Evolutionary conservation across 2,329 filamentous ascomycete genomes (phyloP).

Genomic region (Ilyonectria mors-panacis): DNA sequence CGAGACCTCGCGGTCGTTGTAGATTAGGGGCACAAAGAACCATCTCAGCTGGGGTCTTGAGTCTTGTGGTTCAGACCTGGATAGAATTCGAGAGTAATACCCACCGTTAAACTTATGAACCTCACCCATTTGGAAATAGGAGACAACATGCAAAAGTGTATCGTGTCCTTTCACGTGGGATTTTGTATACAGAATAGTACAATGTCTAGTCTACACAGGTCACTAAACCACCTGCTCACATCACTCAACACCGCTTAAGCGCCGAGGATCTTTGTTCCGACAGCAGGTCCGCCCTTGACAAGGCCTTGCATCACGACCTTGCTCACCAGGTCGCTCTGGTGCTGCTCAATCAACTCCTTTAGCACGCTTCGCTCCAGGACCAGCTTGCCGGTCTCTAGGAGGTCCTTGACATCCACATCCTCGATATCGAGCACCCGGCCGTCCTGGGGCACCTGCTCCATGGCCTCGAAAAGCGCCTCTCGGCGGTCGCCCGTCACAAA

Average conservation of each 20-base stretch:
- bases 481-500: slow-evolving; percentile 78
- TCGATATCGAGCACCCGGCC: slow-evolving; percentile 78
- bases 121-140: background rate
- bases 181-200: slow-evolving; percentile 51
- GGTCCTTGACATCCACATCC: slow-evolving; percentile 96
- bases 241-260: slow-evolving; percentile 28
- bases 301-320: slow-evolving; percentile 62
- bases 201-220: slow-evolving; percentile 46
- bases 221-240: background rate
- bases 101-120: slow-evolving; percentile 5
- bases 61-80: slow-evolving; percentile 7
- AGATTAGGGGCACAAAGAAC: slow-evolving; percentile 31
- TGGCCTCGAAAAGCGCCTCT: slow-evolving; percentile 75
- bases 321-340: slow-evolving; percentile 76
- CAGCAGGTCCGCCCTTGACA: slow-evolving; percentile 50
- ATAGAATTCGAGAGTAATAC: slow-evolving; percentile 33
- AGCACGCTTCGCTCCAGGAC: slow-evolving; percentile 89
- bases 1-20: slow-evolving; percentile 26
- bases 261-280: slow-evolving; percentile 58
- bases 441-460: slow-evolving; percentile 75
- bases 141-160: slow-evolving; percentile 5
- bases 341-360: slow-evolving; percentile 78
- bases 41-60: background rate
- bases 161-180: slow-evolving; percentile 18
- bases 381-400: slow-evolving; percentile 87